Conservation (phyloP, 371 early-diverging fungal genomes). For the Lichtheimia ramosa region DNA sequence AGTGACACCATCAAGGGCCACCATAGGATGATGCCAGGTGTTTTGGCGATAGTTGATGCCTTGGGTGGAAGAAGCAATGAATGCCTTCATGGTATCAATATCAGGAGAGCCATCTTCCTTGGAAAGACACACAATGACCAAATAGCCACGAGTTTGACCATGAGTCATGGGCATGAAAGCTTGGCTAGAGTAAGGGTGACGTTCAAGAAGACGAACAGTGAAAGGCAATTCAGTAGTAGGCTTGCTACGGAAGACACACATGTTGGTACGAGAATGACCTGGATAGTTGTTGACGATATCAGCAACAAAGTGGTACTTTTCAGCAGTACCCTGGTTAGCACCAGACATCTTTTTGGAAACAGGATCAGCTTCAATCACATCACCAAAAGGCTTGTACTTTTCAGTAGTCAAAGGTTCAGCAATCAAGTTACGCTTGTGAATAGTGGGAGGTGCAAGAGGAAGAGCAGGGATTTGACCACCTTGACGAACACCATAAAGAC, state of each 20-base stretch:
- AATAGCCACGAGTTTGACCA: conserved; percentile 57
- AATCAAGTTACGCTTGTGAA: conserved; percentile 12
- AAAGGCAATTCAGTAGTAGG: conserved; percentile 55
- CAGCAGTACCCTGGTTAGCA: conserved; percentile 79
- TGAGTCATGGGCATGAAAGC: conserved; percentile 83
- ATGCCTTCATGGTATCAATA: conserved; percentile 71
- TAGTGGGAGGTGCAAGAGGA: conserved; percentile 22
- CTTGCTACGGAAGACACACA: conserved; percentile 72
- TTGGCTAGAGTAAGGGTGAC: conserved; percentile 87
- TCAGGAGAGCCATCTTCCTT: conserved; percentile 69
- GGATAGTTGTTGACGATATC: conserved; percentile 55
- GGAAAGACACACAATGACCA: conserved; percentile 80
- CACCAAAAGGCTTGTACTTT: conserved; percentile 70
- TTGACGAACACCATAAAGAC: conserved; percentile 48
- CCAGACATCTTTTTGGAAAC: conserved; percentile 36
- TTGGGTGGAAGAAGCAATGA: conserved; percentile 71
- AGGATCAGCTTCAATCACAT: conserved; percentile 62
- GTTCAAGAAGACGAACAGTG: conserved; percentile 75
- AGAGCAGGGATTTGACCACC: conserved; percentile 32
- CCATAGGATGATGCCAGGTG: conserved; percentile 92
- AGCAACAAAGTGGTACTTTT: conserved; percentile 67
- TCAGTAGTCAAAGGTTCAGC: conserved; percentile 69
- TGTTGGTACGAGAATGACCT: conserved; percentile 50
- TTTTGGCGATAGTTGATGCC: conserved; percentile 82
- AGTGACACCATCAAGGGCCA: conserved; percentile 59